These are phyloP conservation scores for Calonectria crousiana DNA, from an alignment of 2,329 filamentous ascomycete species.

Conservation along the genomic window DNA sequence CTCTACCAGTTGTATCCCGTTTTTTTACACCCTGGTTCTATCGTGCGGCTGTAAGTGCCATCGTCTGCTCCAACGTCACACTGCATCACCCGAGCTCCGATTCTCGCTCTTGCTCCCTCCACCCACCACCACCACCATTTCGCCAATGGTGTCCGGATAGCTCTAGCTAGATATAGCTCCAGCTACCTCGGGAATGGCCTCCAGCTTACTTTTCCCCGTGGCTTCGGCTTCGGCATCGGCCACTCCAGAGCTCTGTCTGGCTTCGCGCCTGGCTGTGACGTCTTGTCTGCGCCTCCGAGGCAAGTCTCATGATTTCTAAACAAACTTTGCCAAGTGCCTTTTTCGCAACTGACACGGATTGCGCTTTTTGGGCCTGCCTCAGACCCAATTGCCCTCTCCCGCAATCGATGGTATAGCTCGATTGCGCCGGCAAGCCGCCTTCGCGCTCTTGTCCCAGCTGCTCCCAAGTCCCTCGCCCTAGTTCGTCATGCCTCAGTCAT, in stretches of 20 bases:
- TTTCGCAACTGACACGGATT: conserved; percentile 22
- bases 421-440: conserved; percentile 42
- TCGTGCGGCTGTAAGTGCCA: conserved; percentile 18
- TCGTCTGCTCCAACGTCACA: conserved; percentile 27
- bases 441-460: conserved; percentile 43
- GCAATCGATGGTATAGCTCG: conserved; percentile 55
- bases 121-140: conserved; percentile 13
- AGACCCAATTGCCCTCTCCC: conserved; percentile 41
- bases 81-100: conserved; percentile 26
- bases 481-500: conserved; percentile 53
- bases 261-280: conserved; percentile 42
- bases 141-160: conserved; percentile 17
- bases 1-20: neutral
- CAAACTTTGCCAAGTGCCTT: neutral
- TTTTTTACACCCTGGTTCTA: neutral
- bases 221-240: conserved; percentile 38
- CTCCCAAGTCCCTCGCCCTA: conserved; percentile 51
- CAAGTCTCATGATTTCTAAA: conserved; percentile 19
- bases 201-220: conserved; percentile 50
- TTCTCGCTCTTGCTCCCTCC: conserved; percentile 19
- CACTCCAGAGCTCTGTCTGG: conserved; percentile 47
- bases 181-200: conserved; percentile 47
- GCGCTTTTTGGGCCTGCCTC: conserved; percentile 6
- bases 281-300: conserved; percentile 40
- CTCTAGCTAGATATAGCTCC: conserved; percentile 12